These are phyloP conservation scores for Globisporangium megalacanthum DNA, from an alignment of 352 stramenopile species.

Conservation along the genomic window DNA sequence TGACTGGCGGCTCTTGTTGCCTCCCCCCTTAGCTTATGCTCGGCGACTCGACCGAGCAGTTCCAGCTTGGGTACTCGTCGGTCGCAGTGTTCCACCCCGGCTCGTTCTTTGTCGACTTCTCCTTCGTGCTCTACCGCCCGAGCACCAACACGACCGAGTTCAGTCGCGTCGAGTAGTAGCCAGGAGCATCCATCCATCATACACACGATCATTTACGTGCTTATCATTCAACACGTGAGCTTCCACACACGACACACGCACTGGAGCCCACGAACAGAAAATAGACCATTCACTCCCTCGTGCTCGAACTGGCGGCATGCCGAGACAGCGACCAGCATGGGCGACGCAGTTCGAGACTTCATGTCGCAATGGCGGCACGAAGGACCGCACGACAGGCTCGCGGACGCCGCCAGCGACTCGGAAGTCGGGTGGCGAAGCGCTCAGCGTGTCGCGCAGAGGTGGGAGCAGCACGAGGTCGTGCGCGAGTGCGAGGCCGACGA, in stretches of 20 bases:
- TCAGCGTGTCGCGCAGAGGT: slow-evolving; percentile 19
- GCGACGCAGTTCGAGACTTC: slow-evolving; percentile 9
- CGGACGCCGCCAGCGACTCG: neutral
- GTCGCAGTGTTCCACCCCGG: slow-evolving; percentile 79
- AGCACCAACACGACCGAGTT: slow-evolving; percentile 83
- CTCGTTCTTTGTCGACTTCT: slow-evolving; percentile 80
- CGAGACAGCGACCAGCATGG: neutral
- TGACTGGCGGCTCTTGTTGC: neutral
- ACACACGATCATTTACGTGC: neutral
- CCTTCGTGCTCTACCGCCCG: slow-evolving; percentile 81
- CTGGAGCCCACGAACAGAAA: neutral
- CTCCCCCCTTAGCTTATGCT: slow-evolving; percentile 45
- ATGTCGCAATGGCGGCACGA: slow-evolving; percentile 27
- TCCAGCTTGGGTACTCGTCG: slow-evolving; percentile 75
- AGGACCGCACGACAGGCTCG: slow-evolving; percentile 1
- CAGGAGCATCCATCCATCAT: neutral
- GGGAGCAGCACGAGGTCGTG: slow-evolving; percentile 12
- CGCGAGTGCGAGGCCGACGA: slow-evolving; percentile 11
- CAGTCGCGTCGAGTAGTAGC: slow-evolving; percentile 59
- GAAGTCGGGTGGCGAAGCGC: slow-evolving; percentile 17
- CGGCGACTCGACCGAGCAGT: slow-evolving; percentile 78
- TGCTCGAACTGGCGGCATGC: neutral
- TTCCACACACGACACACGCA: neutral
- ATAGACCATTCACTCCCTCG: neutral
- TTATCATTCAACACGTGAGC: neutral